Base-by-base conservation (phyloP, 495 filamentous ascomycete genomes). In the Echria macrotheca region DNA sequence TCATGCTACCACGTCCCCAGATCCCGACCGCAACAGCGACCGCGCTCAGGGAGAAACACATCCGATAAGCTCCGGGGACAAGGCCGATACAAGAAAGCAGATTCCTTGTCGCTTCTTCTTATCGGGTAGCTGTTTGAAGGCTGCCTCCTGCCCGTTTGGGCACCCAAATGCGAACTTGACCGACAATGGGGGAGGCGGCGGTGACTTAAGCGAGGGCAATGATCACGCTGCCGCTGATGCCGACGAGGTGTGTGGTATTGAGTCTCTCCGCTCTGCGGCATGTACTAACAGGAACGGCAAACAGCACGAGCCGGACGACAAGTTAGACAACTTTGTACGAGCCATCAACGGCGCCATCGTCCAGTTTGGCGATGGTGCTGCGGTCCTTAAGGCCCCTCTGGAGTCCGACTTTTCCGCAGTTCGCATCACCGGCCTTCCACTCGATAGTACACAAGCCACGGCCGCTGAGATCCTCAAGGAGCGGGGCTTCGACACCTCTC, bases 351-450 rank as follows among this genome's bases (percentile, higher is more conserved):
- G 65, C n/a, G 58, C 56, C 3, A 15, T 55, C 14, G 59, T 57
- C 11, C 42, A 55, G 11, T 68, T 68, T 17, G 56, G 50, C 4
- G 53, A 53, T n/a, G 67, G 67, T 4, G 61, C 59, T 0, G 38
- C 23, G 1, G 48, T 67, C 12, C 29, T 37, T 9, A 61, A 61
- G 35, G 39, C 61, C 0, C 55, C 56, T 1, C 38, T 63, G 11
- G 39, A 40, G 5, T 45, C 61, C 9, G 66, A 69, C 43, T 60
- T 64, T 43, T 64, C 64, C 1, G 53, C 59, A 9, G 40, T 65
- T 15, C 64, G 58, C 10, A 47, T 69, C 26, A 61, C 25, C 26
- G 29, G 25, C 4, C 55, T 69, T 8, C 61, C 64, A 0, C 22
- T 2, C 1, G 26, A 48, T 14, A 66, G 54, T 31, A 50, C 51